phyloP scores from a whole-genome alignment of 345 rosid genomes.

The Brassica nigra region DNA sequence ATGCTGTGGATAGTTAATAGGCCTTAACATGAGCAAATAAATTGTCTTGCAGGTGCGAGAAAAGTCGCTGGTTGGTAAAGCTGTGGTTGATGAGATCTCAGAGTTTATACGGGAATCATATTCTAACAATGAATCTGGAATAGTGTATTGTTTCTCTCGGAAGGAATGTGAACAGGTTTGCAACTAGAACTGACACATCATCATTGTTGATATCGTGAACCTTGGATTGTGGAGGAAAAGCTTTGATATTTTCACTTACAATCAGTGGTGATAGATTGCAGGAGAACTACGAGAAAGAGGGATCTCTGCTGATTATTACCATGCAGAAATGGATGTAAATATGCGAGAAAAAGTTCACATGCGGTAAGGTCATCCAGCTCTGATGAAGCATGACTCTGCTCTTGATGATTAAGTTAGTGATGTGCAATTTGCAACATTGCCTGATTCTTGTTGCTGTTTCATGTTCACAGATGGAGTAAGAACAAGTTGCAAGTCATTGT shows the following conservation, averaged over 20 bases:
- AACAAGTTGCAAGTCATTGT: conserved; percentile 93
- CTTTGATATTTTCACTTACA: conserved; percentile 23
- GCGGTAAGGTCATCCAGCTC: conserved; percentile 44
- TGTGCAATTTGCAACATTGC: conserved; percentile 1
- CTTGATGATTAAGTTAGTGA: conserved; percentile 11
- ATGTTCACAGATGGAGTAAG: conserved; percentile 81
- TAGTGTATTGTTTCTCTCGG: conserved; percentile 92
- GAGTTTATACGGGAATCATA: conserved; percentile 74
- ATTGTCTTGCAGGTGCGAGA: conserved; percentile 65
- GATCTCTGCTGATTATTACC: conserved; percentile 82
- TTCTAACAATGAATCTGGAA: conserved; percentile 89
- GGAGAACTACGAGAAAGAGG: conserved; percentile 70
- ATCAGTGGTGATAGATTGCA: conserved; percentile 67
- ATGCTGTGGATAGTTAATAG: conserved; percentile 22
- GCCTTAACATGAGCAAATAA: background rate
- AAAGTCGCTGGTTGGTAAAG: conserved; percentile 80
- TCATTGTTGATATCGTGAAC: background rate
- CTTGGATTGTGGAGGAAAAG: background rate
- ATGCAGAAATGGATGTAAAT: conserved; percentile 91
- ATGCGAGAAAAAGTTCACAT: conserved; percentile 87
- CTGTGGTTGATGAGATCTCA: conserved; percentile 83
- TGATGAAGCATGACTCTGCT: conserved; percentile 5
- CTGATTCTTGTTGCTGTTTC: conserved; percentile 22
- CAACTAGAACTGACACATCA: conserved; percentile 7
- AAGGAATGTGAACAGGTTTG: conserved; percentile 95